phyloP scores from a whole-genome alignment of 2,329 filamentous ascomycete species.

The Coleophoma cylindrospora region DNA sequence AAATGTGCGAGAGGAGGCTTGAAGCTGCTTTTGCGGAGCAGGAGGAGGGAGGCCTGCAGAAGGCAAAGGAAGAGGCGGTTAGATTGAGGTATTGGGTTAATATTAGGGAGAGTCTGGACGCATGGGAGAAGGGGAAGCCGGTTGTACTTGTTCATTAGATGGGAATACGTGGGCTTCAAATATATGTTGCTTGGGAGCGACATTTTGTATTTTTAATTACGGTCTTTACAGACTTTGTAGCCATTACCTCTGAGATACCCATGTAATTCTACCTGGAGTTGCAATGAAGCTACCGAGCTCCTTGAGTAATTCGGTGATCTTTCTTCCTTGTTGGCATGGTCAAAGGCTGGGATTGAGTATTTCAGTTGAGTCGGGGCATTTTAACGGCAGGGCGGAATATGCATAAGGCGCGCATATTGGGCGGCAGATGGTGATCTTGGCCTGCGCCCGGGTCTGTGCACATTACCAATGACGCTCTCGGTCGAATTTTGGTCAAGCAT shows the following conservation, averaged over 20 bases:
- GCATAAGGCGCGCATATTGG: no score
- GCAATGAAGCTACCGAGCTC: no score
- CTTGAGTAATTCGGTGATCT: no score
- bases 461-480: no score
- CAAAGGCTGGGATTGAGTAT: no score
- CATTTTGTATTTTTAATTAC: neutral
- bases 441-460: no score
- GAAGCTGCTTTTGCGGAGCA: constrained; percentile 51
- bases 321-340: no score
- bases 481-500: no score
- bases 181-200: neutral
- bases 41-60: constrained; percentile 52
- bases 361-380: no score
- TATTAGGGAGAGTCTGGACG: constrained; percentile 71
- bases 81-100: constrained; percentile 87
- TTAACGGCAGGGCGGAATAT: no score
- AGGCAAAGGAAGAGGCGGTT: constrained; percentile 68
- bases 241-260: neutral
- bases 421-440: no score
- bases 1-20: constrained; percentile 55
- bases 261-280: neutral
- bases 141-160: constrained; percentile 46
- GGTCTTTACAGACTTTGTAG: no score
- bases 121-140: constrained; percentile 76
- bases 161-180: neutral